Base-by-base conservation (phyloP, 805 yeast species). In the Teunomyces pallodes region DNA sequence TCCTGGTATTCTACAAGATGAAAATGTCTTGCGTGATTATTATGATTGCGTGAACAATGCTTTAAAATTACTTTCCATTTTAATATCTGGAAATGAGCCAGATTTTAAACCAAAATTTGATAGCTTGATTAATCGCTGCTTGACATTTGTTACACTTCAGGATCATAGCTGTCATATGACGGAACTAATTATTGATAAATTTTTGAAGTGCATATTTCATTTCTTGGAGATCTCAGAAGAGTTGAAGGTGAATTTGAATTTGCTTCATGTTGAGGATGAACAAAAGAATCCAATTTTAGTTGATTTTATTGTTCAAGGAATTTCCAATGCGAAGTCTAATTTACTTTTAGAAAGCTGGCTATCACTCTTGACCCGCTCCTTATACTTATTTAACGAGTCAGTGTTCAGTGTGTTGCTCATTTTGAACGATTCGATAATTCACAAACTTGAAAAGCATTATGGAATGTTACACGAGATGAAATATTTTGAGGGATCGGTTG, bases 81-180 rank as follows among this genome's bases (percentile, higher is more conserved):
- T 86, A 20, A 54, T 83, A 1, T 80, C 79, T 54, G 90, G 89
- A 0, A 69, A 76, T 10, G 91, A 86, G 54, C 45, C 68, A 0
- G 75, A 80, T 46, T 83, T 84, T 47, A 70, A 69, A 6, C 65
- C 64, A 0, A 72, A 72, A 36, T 74, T 82, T 29, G 62, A 70
- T n/a, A 52, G 62, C 6, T 55, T 80, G 26, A 63, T 82, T 13
- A 67, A 69, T 20, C 46, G 62, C 4, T 67, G 72, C 47, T 54
- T 60, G n/a, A 59, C 60, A 43, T 64, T 58, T 45, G 47, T 58
- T 41, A 41, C 46, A 3, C 46, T 55, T 6, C 29, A 16, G 26
- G 47, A 46, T 2, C 41, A 49, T 2, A 32, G 42, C 4, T 43
- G 51, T 9, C 52, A 51, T 36, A 55, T 57, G 4, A 50, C 69